A percentile compares a stretch with the other conserved stretches of the same genome.
These are phyloP conservation scores for Calonectria pteridis DNA, from an alignment of 2,329 filamentous ascomycete genomes.

Conservation along the genomic window DNA sequence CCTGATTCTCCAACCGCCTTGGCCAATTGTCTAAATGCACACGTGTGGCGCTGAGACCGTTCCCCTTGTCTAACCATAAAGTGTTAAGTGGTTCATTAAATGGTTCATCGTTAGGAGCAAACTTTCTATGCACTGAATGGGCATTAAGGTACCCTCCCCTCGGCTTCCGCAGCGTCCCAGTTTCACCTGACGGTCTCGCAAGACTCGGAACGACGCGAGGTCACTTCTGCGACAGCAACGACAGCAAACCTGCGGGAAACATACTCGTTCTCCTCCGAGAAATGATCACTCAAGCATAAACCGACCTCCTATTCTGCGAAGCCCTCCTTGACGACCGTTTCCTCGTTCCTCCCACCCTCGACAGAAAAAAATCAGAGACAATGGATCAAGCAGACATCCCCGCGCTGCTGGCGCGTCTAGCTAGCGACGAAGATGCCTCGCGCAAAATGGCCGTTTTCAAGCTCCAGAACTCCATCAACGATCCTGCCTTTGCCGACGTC, in stretches of 20 bases:
- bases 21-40: neutral
- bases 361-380: conserved; percentile 10
- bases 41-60: conserved; percentile 8
- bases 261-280: neutral
- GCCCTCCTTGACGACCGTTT: neutral
- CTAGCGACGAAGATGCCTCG: conserved; percentile 85
- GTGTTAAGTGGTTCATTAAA: conserved; percentile 23
- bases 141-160: neutral
- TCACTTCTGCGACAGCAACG: neutral
- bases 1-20: neutral
- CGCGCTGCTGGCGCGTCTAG: conserved; percentile 72
- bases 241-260: neutral
- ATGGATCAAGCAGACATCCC: conserved; percentile 78
- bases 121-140: neutral
- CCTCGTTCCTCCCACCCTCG: conserved; percentile 8
- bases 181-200: conserved; percentile 5
- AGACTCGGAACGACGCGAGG: neutral
- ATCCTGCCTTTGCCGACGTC: conserved; percentile 95
- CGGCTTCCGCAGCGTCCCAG: conserved; percentile 2
- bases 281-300: conserved; percentile 11
- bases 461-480: conserved; percentile 93
- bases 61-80: conserved; percentile 8
- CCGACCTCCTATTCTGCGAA: neutral
- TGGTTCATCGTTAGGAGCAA: conserved; percentile 14
- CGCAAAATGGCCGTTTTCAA: conserved; percentile 99